Base-by-base conservation (phyloP, 164 flowering plant genomes). In the Protea cynaroides region DNA sequence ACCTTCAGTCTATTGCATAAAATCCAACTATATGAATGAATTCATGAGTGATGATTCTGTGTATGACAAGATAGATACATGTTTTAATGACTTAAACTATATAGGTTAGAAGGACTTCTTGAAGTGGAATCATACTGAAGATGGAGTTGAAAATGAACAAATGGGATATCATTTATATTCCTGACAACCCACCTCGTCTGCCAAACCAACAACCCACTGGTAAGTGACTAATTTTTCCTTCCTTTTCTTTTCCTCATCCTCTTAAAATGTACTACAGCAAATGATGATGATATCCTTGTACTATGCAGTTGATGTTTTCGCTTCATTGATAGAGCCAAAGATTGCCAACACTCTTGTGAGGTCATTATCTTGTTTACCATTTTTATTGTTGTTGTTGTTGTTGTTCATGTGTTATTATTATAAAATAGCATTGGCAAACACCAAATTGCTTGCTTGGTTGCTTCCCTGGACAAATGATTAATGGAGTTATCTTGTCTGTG, bases 131-230 rank as follows among this genome's bases (percentile, higher is more conserved):
- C 46, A 40, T 8, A 40, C 14, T 40, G 46, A 40, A 40, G 46
- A 40, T 40, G 46, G 13, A 9, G 46, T 1, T 40, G 46, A 10
- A 12, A 12, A 1, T 40, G 46, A 64, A 62, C 82, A 62, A 67
- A 70, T 81, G 86, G 84, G 73, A 84, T 67, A 85, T 88, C 46
- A 18, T 85, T 37, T 77, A 87, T 59, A 65, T 89, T 51, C 92
- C 97, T 2, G 86, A 70, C 21, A 84, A 77, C 67, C 83, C 74
- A 34, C 84, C 81, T 0, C 14, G 77, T 53, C 68, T 78, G 6
- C 80, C 84, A 23, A 58, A 73, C 61, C 74, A 81, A 34, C 89
- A 81, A 46, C 83, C 89, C n/a, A 87, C 87, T 54, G 95, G 97
- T 86, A 25, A 24, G 34, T 62, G 46, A 43, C 17, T 21, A 24